Evolutionary conservation across 352 stramenopile genomes (phyloP), one percentile per base, ranked within the genome.

Genomic region (Phytophthora pinifolia): DNA sequence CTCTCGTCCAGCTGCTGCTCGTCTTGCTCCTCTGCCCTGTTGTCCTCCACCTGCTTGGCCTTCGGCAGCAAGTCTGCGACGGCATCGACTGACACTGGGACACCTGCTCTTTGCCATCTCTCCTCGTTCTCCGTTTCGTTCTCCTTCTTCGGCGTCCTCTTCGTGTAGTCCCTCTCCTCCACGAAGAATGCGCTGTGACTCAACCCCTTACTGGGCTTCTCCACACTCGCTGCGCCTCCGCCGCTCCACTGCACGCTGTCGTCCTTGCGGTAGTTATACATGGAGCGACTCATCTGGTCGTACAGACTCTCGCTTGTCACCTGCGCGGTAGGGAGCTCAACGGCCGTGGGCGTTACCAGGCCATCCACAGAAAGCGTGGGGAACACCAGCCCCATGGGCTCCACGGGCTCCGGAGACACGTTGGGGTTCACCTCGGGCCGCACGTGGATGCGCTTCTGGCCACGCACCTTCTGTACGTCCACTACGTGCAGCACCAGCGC

Each of bases 401-500:
- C 56, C 10, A 92, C 78, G 0, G 83, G 83, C 52, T 89, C 81
- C 0, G 83, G 83, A n/a, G 83, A 93, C 22, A 93, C 79, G 59
- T 91, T 89, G 29, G 80, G 79, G 65, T 91, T 87, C 55, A 84
- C 79, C 46, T 91, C 80, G 0, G 76, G 80, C 1, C 74, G 80
- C 44, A 93, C 79, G 54, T 91, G 76, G 54, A 93, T 89, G 22
- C 65, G 63, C 52, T 76, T 78, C 52, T 72, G 62, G 12, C 65
- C 71, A 0, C 30, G 47, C 34, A 91, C 79, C 22, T 83, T 76
- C 15, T 66, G 62, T 31, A 93, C 67, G 34, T 82, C 74, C 50
- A 93, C 79, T 31, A 93, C 62, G 60, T 93, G 83, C 38, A 93
- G 69, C 58, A 91, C 70, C 10, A 93, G 67, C 48, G 79, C 80